These are phyloP conservation scores for Colletotrichum camelliae DNA, from an alignment of 2,329 filamentous ascomycete species.

Conservation along the genomic window DNA sequence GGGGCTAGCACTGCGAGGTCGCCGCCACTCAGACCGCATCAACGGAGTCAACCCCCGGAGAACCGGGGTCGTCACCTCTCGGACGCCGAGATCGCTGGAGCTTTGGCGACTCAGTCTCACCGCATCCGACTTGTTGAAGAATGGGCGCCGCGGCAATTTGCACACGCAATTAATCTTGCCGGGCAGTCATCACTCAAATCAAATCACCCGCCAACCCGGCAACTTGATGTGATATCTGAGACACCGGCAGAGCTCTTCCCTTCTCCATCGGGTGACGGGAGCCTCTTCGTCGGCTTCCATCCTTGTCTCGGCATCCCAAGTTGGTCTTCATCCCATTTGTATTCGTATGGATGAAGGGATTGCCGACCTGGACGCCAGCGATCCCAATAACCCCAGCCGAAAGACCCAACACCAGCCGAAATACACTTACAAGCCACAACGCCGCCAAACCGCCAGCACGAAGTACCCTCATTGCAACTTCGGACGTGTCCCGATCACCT, in stretches of 20 bases:
- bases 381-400: constrained; percentile 7
- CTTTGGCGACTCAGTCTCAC: neutral
- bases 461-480: neutral
- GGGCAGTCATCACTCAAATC: neutral
- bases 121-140: neutral
- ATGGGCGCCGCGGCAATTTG: neutral
- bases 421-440: neutral
- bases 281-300: neutral
- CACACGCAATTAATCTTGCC: neutral
- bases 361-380: neutral
- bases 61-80: neutral
- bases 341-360: neutral
- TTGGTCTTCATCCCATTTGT: neutral
- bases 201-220: neutral
- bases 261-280: neutral
- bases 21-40: neutral
- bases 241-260: neutral
- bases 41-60: neutral
- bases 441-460: neutral
- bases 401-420: neutral
- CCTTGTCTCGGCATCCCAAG: neutral
- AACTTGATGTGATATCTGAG: neutral
- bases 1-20: neutral
- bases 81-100: neutral
- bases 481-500: neutral